Evolutionary conservation across 2,329 filamentous ascomycete species (phyloP).

Genomic region (Mariannaea elegans): DNA sequence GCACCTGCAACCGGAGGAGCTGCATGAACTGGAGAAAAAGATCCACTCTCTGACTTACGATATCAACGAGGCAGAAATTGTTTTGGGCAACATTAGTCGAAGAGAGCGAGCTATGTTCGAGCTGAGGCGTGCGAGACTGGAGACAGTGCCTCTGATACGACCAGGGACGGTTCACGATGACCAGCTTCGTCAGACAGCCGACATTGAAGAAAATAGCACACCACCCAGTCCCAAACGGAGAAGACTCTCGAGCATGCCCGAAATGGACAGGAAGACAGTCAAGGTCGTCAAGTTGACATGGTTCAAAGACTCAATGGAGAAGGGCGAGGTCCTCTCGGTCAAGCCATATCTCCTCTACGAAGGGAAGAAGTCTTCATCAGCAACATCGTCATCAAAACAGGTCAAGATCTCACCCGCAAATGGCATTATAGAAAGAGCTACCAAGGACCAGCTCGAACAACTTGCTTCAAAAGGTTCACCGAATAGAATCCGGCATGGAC

Average conservation of each 20-base stretch:
- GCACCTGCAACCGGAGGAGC: slow-evolving; percentile 70
- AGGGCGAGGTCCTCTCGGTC: slow-evolving; percentile 55
- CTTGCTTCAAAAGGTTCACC: not conserved
- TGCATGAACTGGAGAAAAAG: slow-evolving; percentile 70
- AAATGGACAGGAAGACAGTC: slow-evolving; percentile 42
- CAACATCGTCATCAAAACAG: not conserved
- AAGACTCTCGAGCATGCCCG: slow-evolving; percentile 15
- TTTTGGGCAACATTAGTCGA: slow-evolving; percentile 77
- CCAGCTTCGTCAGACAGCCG: not conserved
- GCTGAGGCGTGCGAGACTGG: slow-evolving; percentile 72
- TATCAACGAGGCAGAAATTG: slow-evolving; percentile 73
- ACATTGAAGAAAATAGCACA: slow-evolving; percentile 10
- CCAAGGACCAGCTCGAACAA: slow-evolving; percentile 11
- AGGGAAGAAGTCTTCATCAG: slow-evolving; percentile 49
- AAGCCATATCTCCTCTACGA: slow-evolving; percentile 64
- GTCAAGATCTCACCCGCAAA: slow-evolving; percentile 13
- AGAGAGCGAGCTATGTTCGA: slow-evolving; percentile 80
- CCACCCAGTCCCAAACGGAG: slow-evolving; percentile 29
- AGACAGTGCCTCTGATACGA: slow-evolving; percentile 55
- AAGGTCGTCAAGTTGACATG: slow-evolving; percentile 68
- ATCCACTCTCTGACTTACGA: slow-evolving; percentile 76
- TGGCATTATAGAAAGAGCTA: slow-evolving; percentile 27
- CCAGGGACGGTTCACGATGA: not conserved
- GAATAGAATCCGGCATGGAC: slow-evolving; percentile 11
- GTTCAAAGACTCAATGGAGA: slow-evolving; percentile 62